Percentiles rank a stretch among this genome's conserved stretches.
phyloP scores from a whole-genome alignment of 176 grass and related monocot genomes.

The Cenchrus americanus region DNA sequence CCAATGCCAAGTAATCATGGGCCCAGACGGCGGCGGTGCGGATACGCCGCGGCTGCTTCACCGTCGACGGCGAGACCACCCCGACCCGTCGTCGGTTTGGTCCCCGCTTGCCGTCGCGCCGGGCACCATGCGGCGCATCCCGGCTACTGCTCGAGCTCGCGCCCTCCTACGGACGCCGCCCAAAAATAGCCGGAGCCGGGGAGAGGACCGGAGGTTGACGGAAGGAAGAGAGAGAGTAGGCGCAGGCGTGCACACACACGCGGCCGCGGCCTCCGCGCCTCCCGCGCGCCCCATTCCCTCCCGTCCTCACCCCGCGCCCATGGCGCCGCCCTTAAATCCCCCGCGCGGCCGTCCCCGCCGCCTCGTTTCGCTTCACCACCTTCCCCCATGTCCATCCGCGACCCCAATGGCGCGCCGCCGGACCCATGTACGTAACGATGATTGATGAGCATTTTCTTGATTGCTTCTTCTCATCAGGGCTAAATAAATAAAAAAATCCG shows the following conservation, averaged over 20 bases:
- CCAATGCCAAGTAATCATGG: too few species aligned
- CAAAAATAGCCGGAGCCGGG: slow-evolving; percentile 32
- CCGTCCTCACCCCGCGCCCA: slow-evolving; percentile 40
- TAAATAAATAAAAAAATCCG: not conserved
- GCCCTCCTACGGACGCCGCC: not conserved
- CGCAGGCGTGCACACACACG: not conserved
- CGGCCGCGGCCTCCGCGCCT: slow-evolving; percentile 12
- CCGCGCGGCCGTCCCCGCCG: slow-evolving; percentile 26
- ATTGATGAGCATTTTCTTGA: not conserved
- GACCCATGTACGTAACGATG: slow-evolving; percentile 37
- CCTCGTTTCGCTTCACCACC: slow-evolving; percentile 28
- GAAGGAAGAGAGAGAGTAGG: not conserved
- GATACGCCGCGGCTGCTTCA: not conserved
- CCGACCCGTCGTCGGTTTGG: too few species aligned
- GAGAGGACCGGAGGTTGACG: not conserved
- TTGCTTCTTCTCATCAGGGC: not conserved
- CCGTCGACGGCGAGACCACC: not conserved
- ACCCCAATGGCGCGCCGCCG: slow-evolving; percentile 31
- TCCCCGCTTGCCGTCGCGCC: not conserved
- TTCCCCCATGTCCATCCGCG: slow-evolving; percentile 48
- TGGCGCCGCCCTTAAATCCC: slow-evolving; percentile 34
- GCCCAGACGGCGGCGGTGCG: too few species aligned
- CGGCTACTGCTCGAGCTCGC: not conserved
- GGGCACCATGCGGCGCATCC: not conserved
- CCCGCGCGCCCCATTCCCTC: slow-evolving; percentile 47